phyloP scores from a whole-genome alignment of 208 protist genomes.

The Wallacemonas sp. region DNA sequence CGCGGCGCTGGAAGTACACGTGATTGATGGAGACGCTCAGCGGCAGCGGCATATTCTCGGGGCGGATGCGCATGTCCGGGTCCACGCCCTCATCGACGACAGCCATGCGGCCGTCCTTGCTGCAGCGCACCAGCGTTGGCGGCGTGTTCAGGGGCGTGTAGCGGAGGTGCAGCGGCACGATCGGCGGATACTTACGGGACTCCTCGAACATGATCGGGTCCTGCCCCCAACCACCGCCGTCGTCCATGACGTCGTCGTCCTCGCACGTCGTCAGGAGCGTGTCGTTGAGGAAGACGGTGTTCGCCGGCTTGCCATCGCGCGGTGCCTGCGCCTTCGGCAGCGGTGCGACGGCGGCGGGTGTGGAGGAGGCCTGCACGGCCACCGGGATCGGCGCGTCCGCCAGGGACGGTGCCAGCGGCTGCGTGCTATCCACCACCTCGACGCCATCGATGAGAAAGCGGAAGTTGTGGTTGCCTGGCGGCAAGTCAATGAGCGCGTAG shows the following conservation, averaged over 20 bases:
- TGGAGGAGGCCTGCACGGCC: conserved; percentile 14
- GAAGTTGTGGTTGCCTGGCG: conserved; percentile 76
- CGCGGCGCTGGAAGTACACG: conserved; percentile 91
- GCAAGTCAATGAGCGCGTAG: conserved; percentile 81
- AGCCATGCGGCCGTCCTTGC: conserved; percentile 52
- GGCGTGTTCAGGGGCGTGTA: conserved; percentile 92
- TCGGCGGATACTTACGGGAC: conserved; percentile 85
- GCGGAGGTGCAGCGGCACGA: conserved; percentile 88
- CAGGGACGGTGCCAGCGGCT: conserved; percentile 48
- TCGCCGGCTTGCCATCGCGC: conserved; percentile 60
- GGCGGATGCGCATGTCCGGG: conserved; percentile 32
- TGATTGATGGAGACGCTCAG: conserved; percentile 92
- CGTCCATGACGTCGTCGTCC: conserved; percentile 83
- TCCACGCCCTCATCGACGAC: conserved; percentile 43
- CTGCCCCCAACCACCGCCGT: conserved; percentile 80
- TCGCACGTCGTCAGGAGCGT: conserved; percentile 67
- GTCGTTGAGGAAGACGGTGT: conserved; percentile 74
- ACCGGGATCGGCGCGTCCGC: conserved; percentile 14
- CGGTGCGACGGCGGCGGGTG: conserved; percentile 15
- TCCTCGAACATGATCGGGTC: conserved; percentile 84
- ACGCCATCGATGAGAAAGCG: conserved; percentile 74
- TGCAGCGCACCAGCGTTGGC: conserved; percentile 83
- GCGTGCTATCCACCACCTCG: conserved; percentile 74
- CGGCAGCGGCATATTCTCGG: conserved; percentile 85
- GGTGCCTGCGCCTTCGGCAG: conserved; percentile 32